Conservation (phyloP, 2,329 filamentous ascomycete genomes). For the Phaeosphaeriaceae sp. region DNA sequence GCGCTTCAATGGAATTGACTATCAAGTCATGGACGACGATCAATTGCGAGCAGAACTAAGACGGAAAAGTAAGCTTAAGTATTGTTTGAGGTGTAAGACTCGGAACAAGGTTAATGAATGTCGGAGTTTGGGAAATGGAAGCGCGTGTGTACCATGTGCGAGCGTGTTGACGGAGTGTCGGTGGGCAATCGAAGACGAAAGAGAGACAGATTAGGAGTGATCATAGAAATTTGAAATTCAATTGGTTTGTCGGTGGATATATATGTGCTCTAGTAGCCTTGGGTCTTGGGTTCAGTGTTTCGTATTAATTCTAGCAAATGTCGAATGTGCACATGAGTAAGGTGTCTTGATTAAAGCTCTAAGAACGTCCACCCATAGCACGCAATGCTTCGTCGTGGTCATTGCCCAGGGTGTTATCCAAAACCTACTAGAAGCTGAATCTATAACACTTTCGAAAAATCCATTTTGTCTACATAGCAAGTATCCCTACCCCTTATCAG, state of each 20-base stretch:
- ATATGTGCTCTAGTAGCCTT: background rate
- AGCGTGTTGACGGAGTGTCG: conserved; percentile 11
- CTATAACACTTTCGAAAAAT: too few species aligned
- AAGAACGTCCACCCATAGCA: too few species aligned
- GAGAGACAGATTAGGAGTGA: background rate
- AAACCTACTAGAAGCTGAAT: too few species aligned
- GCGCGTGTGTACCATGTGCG: conserved; percentile 20
- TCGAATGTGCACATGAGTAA: too few species aligned
- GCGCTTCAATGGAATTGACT: conserved; percentile 34
- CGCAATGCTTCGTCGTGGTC: too few species aligned
- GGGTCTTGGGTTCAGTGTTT: too few species aligned
- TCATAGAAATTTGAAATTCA: background rate
- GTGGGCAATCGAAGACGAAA: conserved; percentile 4
- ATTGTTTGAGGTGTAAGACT: conserved; percentile 18
- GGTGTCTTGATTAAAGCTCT: too few species aligned
- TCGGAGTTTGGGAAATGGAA: conserved; percentile 22
- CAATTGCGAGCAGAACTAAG: conserved; percentile 18
- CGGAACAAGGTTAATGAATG: conserved; percentile 17
- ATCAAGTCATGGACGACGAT: conserved; percentile 34
- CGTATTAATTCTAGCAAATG: too few species aligned
- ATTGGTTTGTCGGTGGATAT: background rate
- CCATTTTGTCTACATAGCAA: too few species aligned
- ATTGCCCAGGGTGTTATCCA: too few species aligned
- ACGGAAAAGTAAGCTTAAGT: conserved; percentile 11
- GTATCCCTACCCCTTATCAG: too few species aligned